Evolutionary conservation across 495 filamentous ascomycete genomes (phyloP).

Genomic region (Tuber melanosporum): DNA sequence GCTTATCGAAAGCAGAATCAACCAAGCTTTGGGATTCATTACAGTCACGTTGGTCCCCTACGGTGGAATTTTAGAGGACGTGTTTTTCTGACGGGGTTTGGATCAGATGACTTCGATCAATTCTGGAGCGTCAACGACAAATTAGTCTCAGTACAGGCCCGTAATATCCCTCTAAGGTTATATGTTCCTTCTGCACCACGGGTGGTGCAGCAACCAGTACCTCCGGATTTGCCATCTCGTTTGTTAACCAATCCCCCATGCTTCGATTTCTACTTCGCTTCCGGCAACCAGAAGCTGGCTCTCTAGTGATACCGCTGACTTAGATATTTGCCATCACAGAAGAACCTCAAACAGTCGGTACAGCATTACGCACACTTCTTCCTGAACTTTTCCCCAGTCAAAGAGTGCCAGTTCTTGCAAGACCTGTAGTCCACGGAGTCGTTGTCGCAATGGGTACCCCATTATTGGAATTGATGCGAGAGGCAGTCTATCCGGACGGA

Average conservation of each 20-base stretch:
- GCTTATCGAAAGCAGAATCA: constrained; percentile 77
- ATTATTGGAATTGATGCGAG: constrained; percentile 76
- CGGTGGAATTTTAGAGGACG: background rate
- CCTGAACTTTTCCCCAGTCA: constrained; percentile 83
- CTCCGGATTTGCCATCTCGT: constrained; percentile 42
- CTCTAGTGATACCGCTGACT: background rate
- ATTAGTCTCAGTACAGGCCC: constrained; percentile 63
- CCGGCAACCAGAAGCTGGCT: constrained; percentile 9
- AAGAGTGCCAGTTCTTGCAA: constrained; percentile 80
- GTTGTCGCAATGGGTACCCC: constrained; percentile 73
- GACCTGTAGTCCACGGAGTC: constrained; percentile 80
- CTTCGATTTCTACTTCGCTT: background rate
- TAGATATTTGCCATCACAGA: constrained; percentile 42
- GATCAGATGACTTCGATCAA: constrained; percentile 61
- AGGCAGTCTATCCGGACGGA: constrained; percentile 81
- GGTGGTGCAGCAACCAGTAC: constrained; percentile 44
- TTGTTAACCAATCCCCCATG: constrained; percentile 8
- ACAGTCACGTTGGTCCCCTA: constrained; percentile 57
- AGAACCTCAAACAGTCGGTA: constrained; percentile 72
- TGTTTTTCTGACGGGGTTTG: constrained; percentile 23
- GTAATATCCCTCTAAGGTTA: constrained; percentile 75
- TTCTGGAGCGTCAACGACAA: constrained; percentile 70
- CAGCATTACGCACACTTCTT: constrained; percentile 66
- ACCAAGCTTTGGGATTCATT: constrained; percentile 81
- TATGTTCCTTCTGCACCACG: constrained; percentile 66